Evolutionary conservation across 2,329 filamentous ascomycete genomes (phyloP), one percentile per base, ranked within the genome.

Genomic region (Geosmithia putterillii): DNA sequence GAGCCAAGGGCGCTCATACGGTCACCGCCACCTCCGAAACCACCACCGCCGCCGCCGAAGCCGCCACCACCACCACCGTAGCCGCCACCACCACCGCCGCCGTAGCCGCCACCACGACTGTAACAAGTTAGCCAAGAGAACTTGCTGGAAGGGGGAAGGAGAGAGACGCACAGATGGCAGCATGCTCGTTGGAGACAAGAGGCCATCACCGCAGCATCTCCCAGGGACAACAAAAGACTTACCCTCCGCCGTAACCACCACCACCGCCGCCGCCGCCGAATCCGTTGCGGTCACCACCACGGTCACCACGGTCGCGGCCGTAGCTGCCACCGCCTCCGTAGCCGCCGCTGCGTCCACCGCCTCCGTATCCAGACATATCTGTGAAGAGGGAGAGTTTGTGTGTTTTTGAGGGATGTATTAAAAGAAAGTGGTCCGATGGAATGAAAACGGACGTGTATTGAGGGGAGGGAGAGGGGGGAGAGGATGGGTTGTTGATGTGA

Each of bases 1-100:
- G 87, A 75, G 55, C 92, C 92, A 49, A 98, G 85, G 63, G 83
- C 82, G 54, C 81, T 84, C 92, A 98, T 98, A 56, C 86, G 81
- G 68, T 98, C 92, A 63, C 90, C 89, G 52, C 87, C 86, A 52
- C 75, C 82, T 51, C 75, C 79, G 45, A 74, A 65, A 49, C 55
- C 57, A 44, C 60, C 59, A 45, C 61, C 59, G 43, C 59, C 58
- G 43, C 60, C 58, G 32, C 60, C 57, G 44, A 59, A 58, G 41
- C 59, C 52, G 42, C 64, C 64, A 36, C 65, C 64, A 48, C 62
- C 61, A 41, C 65, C 68, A 42, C 54, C 52, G 40, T 58, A 53
- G 35, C 57, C 57, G 21, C 58, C 52, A 15, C 49, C 42, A 28
- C 66, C 68, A 38, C 50, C 44, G 40, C 57, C 54, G 42, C 60